These are phyloP conservation scores for Globisporangium orthogonon DNA, from an alignment of 352 stramenopile genomes.

Conservation along the genomic window DNA sequence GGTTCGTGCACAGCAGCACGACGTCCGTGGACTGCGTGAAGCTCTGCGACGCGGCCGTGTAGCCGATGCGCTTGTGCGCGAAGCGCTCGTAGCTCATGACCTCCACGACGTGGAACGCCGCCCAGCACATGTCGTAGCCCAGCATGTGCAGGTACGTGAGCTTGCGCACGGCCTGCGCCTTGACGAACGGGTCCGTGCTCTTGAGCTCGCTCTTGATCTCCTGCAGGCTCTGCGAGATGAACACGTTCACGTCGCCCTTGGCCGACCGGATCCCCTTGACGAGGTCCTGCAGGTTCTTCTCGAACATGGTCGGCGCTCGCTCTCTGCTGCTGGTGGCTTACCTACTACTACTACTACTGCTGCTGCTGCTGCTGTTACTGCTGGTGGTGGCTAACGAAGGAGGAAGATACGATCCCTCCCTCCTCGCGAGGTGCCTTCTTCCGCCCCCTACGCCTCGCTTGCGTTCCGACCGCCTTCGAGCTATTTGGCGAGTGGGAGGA, in stretches of 20 bases:
- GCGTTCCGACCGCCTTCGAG: no score
- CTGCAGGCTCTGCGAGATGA: conserved; percentile 96
- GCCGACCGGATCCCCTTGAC: conserved; percentile 97
- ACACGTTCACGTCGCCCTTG: conserved; percentile 94
- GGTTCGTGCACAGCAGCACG: conserved; percentile 97
- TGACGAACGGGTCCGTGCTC: conserved; percentile 94
- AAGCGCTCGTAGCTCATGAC: conserved; percentile 96
- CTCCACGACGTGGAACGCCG: conserved; percentile 97
- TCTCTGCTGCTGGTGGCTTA: background rate
- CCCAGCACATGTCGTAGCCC: conserved; percentile 98
- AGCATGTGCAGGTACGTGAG: conserved; percentile 97
- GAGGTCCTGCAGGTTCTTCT: conserved; percentile 98
- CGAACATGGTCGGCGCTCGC: conserved; percentile 84
- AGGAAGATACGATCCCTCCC: no score
- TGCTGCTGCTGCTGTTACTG: no score
- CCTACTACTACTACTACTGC: no score
- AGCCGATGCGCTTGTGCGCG: conserved; percentile 95
- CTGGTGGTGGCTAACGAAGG: no score
- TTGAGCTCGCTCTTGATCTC: conserved; percentile 98
- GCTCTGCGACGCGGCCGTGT: conserved; percentile 93
- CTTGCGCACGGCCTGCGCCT: conserved; percentile 96
- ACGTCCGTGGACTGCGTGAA: conserved; percentile 98
- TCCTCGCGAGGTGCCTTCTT: no score
- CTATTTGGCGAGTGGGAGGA: no score
- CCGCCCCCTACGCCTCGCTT: no score